Percentiles rank a stretch among this genome's conserved stretches.
Evolutionary conservation across 176 grass and related monocot species (phyloP).

Genomic region (Areca catechu): DNA sequence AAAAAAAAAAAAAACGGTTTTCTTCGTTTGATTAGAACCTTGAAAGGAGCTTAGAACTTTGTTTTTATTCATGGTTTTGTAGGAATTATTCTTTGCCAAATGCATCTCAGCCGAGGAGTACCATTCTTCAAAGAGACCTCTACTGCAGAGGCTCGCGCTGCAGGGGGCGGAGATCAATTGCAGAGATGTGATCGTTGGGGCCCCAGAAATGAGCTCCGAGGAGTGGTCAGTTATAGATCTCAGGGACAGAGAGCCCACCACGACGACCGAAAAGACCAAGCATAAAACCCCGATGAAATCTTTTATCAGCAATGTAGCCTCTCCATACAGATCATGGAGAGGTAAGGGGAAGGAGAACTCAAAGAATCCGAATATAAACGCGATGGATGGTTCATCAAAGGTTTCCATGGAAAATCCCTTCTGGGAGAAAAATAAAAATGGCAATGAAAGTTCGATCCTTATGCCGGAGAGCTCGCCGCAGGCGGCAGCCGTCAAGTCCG

Average conservation of each 20-base stretch:
- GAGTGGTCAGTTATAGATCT: constrained; percentile 94
- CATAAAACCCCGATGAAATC: constrained; percentile 35
- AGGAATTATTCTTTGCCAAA: constrained; percentile 67
- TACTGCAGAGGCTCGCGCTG: constrained; percentile 58
- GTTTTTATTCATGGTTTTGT: not conserved
- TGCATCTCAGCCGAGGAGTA: constrained; percentile 81
- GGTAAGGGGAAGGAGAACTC: constrained; percentile 53
- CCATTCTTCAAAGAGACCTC: constrained; percentile 72
- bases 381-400: too few species aligned
- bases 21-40: too few species aligned
- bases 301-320: constrained; percentile 32
- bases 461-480: constrained; percentile 39
- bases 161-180: constrained; percentile 58
- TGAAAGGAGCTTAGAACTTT: not conserved
- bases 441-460: constrained; percentile 22
- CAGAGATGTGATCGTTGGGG: constrained; percentile 39
- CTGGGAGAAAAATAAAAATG: constrained; percentile 10
- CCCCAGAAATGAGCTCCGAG: constrained; percentile 2
- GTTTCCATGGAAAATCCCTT: not conserved
- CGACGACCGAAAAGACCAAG: constrained; percentile 37
- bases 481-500: constrained; percentile 13
- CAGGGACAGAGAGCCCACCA: constrained; percentile 30
- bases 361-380: not conserved
- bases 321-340: constrained; percentile 25
- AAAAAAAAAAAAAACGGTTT: too few species aligned